Evolutionary conservation across 306 rosid species (phyloP).

Genomic region (apple (Malus domestica)): ASM211411v1 NC_041798.1:9012501-9013000

Average conservation of each 20-base stretch:
- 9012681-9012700: background rate
- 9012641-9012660: background rate
- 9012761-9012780: background rate
- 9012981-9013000: conserved; percentile 13
- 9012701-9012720: background rate
- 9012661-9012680: background rate
- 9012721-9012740: background rate
- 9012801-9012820: conserved; percentile 24
- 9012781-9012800: conserved; percentile 1
- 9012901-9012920: background rate
- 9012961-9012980: conserved; percentile 16
- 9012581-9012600: background rate
- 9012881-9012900: background rate
- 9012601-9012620: background rate
- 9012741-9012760: background rate
- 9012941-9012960: background rate
- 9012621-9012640: background rate
- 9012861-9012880: background rate
- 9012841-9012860: conserved; percentile 14
- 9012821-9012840: background rate
- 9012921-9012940: background rate
- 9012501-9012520: background rate
- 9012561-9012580: background rate
- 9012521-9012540: background rate
- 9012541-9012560: background rate